These are phyloP conservation scores for Ophiocordyceps sinensis DNA, from an alignment of 2,329 filamentous ascomycete species.

Conservation along the genomic window DNA sequence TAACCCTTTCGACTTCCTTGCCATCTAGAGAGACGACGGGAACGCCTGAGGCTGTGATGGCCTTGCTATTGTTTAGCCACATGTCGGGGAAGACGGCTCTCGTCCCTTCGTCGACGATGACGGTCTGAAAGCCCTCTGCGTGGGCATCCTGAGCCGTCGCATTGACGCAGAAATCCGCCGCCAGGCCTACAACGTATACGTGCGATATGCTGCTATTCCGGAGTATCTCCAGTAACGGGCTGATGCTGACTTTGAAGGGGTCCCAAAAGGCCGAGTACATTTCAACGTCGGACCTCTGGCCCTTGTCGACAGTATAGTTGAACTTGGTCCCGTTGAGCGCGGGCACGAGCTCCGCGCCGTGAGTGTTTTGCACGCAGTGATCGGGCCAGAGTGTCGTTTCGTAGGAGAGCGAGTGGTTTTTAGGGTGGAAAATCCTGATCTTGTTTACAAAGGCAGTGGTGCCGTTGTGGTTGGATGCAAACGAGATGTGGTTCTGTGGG, in stretches of 20 bases:
- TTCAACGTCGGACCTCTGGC: slow-evolving; percentile 57
- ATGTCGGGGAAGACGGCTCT: slow-evolving; percentile 19
- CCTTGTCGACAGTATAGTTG: slow-evolving; percentile 64
- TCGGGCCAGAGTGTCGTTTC: slow-evolving; percentile 68
- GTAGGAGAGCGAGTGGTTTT: slow-evolving; percentile 47
- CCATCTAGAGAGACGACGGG: no score
- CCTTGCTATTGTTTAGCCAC: neutral
- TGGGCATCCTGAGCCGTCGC: slow-evolving; percentile 65
- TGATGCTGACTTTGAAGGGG: slow-evolving; percentile 22
- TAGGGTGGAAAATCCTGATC: slow-evolving; percentile 42
- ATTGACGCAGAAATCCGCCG: slow-evolving; percentile 81
- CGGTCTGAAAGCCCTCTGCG: slow-evolving; percentile 61
- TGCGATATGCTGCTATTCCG: no score
- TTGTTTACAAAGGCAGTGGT: slow-evolving; percentile 48
- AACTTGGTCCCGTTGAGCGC: slow-evolving; percentile 51
- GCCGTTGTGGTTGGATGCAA: slow-evolving; percentile 62
- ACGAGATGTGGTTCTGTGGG: slow-evolving; percentile 70
- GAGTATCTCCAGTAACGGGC: neutral
- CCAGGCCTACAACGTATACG: slow-evolving; percentile 58
- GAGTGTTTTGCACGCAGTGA: slow-evolving; percentile 69
- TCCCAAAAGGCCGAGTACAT: slow-evolving; percentile 92
- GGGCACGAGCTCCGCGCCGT: slow-evolving; percentile 58
- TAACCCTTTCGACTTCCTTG: no score
- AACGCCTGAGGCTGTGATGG: slow-evolving; percentile 13
- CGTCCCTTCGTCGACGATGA: slow-evolving; percentile 65